Base-by-base conservation (phyloP, 306 rosid genomes). In the Lablab purpureus region DNA sequence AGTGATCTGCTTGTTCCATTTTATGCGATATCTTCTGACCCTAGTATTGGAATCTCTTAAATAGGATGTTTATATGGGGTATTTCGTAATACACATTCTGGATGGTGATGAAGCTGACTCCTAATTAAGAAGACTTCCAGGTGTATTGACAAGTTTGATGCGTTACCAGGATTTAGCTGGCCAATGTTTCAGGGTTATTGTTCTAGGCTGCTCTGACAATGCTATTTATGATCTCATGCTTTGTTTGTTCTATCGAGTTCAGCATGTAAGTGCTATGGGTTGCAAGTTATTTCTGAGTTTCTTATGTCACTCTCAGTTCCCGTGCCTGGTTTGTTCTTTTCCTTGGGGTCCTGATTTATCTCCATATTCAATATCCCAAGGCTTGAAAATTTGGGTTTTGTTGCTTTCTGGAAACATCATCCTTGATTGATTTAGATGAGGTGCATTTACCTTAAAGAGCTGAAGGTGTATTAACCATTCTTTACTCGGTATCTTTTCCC, bases 21-120 rank as follows among this genome's bases (percentile, higher is more conserved):
- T 76, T 64, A n/a, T 81, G 80, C 76, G 87, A 69, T 80, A 67
- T 81, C 81, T 87, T 89, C 93, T 89, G 87, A 87, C 89, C 75
- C 64, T 71, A 80, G 86, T 80, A 78, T 83, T 89, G 88, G 81
- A 81, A 83, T 87, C 89, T 89, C 76, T 89, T 85, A 89, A 85
- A 79, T 89, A 87, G 93, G 93, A 83, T 85, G 74, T 89, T 85
- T 87, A 76, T 89, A 75, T 85, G 86, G 87, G 87, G 81, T 89
- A 69, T 89, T 74, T 85, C 87, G 68, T 87, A 83, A 81, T 81
- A 85, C 89, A 76, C 88, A 51, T 76, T 83, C 82, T 81, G 88
- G 91, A 87, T 70, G 93, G 81, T 87, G 93, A 89, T 69, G 93
- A 87, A 87, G 91, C 89, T 65, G 91, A 87, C 87, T 83, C 88